Conservation (phyloP, 2,329 filamentous ascomycete species). For the Fusarium torulosum region DNA sequence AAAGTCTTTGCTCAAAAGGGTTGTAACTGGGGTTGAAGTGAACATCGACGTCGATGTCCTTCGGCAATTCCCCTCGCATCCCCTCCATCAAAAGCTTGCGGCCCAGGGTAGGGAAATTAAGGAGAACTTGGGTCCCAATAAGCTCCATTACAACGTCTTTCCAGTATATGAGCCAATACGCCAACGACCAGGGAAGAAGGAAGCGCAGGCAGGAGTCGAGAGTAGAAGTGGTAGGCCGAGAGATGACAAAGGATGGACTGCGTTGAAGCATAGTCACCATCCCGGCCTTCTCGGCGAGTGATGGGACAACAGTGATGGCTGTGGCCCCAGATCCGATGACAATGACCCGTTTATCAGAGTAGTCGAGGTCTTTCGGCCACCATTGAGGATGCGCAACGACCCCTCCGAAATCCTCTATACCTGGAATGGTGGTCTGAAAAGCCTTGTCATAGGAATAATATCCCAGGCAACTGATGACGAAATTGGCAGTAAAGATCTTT, state of each 20-base stretch:
- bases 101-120: slow-evolving; percentile 45
- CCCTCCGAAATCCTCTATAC: slow-evolving; percentile 75
- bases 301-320: slow-evolving; percentile 80
- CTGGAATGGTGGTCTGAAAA: slow-evolving; percentile 71
- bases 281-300: slow-evolving; percentile 71
- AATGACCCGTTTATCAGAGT: slow-evolving; percentile 74
- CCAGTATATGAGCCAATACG: slow-evolving; percentile 62
- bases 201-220: slow-evolving; percentile 55
- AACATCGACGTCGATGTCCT: slow-evolving; percentile 65
- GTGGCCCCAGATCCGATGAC: slow-evolving; percentile 85
- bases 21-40: slow-evolving; percentile 75
- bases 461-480: slow-evolving; percentile 70
- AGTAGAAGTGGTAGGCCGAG: slow-evolving; percentile 59
- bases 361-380: slow-evolving; percentile 78
- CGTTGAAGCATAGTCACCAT: slow-evolving; percentile 85
- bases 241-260: slow-evolving; percentile 77
- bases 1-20: slow-evolving; percentile 81
- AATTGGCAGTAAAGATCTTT: slow-evolving; percentile 59
- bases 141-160: slow-evolving; percentile 62
- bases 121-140: slow-evolving; percentile 54
- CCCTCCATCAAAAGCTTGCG: slow-evolving; percentile 55
- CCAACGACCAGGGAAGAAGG: slow-evolving; percentile 62
- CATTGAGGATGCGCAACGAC: slow-evolving; percentile 77
- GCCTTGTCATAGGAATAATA: slow-evolving; percentile 81
- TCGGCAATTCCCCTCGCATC: slow-evolving; percentile 66